Conservation (phyloP, 1,284 basidiomycete species). For the Naganishia sp. region DNA sequence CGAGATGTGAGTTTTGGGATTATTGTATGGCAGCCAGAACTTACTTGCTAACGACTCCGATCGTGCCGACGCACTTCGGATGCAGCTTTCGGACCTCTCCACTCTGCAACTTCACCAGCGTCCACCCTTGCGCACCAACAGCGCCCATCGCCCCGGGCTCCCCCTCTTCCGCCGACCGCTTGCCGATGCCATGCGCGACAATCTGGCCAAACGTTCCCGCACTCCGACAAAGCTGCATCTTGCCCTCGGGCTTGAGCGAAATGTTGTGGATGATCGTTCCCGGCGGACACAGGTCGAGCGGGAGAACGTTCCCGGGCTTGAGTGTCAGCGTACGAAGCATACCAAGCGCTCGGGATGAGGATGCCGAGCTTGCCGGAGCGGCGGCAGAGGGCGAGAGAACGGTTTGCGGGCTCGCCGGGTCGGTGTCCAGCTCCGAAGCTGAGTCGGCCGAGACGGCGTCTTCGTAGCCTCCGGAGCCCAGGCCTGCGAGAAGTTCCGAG, state of each 20-base stretch:
- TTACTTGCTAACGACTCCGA: conserved; percentile 87
- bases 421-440: conserved; percentile 11
- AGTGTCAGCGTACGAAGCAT: conserved; percentile 81
- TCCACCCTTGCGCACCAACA: conserved; percentile 41
- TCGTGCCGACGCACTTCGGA: conserved; percentile 79
- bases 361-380: conserved; percentile 51
- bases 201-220: conserved; percentile 86
- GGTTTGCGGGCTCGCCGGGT: conserved; percentile 36
- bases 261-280: conserved; percentile 90
- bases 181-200: conserved; percentile 63
- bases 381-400: conserved; percentile 47
- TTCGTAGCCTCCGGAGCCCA: conserved; percentile 41
- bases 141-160: conserved; percentile 47
- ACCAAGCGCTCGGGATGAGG: conserved; percentile 66
- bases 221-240: conserved; percentile 79
- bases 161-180: conserved; percentile 58
- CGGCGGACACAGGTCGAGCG: conserved; percentile 84
- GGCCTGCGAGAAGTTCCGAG: conserved; percentile 70
- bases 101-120: conserved; percentile 81
- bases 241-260: conserved; percentile 72
- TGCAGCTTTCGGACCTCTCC: conserved; percentile 89
- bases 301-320: conserved; percentile 90
- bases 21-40: not conserved
- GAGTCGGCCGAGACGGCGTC: conserved; percentile 43
- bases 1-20: not conserved